Evolutionary conservation across 2,329 filamentous ascomycete species (phyloP).

Genomic region (Cercospora sp.): DNA sequence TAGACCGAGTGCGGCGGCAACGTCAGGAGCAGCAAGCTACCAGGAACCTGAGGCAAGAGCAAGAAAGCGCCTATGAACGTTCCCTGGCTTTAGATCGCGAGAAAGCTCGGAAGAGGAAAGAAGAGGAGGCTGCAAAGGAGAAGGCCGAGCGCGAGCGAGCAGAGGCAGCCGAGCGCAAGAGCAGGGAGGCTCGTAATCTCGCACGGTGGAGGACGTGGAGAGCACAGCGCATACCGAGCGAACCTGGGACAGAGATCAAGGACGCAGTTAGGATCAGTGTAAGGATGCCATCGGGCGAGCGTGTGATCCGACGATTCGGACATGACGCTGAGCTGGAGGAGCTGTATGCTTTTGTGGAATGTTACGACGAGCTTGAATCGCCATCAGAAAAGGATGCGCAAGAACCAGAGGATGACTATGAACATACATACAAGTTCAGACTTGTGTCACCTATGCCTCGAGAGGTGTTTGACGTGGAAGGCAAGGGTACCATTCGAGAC

Average conservation of each 20-base stretch:
- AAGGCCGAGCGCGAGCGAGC: slow-evolving; percentile 67
- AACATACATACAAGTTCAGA: slow-evolving; percentile 80
- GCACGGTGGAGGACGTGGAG: slow-evolving; percentile 82
- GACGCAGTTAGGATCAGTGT: slow-evolving; percentile 71
- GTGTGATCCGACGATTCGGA: slow-evolving; percentile 74
- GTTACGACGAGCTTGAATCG: slow-evolving; percentile 65
- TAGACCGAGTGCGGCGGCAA: slow-evolving; percentile 72
- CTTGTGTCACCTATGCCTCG: slow-evolving; percentile 85
- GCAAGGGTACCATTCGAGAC: slow-evolving; percentile 65
- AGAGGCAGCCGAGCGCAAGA: slow-evolving; percentile 62
- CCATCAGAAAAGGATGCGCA: slow-evolving; percentile 42
- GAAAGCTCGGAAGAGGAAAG: slow-evolving; percentile 71
- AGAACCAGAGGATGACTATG: slow-evolving; percentile 64
- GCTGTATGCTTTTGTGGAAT: slow-evolving; percentile 94
- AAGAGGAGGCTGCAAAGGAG: slow-evolving; percentile 67
- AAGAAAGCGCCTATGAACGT: slow-evolving; percentile 91
- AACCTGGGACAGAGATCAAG: slow-evolving; percentile 65
- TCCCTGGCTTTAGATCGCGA: slow-evolving; percentile 86
- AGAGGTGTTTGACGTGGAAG: slow-evolving; percentile 71
- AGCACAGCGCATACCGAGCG: slow-evolving; percentile 63
- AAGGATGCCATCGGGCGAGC: slow-evolving; percentile 64
- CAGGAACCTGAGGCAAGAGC: slow-evolving; percentile 79
- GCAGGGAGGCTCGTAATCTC: slow-evolving; percentile 55
- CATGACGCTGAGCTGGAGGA: slow-evolving; percentile 75
- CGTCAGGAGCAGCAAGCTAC: slow-evolving; percentile 77